Evolutionary conservation across 2,329 filamentous ascomycete genomes (phyloP), one percentile per base, ranked within the genome.

Genomic region (Aspergillus alliaceus): DNA sequence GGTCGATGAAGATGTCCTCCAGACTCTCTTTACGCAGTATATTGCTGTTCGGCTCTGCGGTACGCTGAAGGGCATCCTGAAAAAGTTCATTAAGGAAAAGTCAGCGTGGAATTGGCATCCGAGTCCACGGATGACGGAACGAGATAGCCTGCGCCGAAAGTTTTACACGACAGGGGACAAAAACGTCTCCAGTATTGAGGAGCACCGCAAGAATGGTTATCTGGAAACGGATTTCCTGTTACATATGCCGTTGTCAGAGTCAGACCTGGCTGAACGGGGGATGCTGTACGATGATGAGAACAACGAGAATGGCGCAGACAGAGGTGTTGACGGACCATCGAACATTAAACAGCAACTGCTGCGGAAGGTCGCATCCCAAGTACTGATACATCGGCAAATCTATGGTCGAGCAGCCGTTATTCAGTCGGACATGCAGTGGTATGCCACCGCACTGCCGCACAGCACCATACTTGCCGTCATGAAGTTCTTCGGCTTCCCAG

Each of bases 1-100:
- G 72, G 76, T 78, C 67, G 76, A 80, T 55, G 77, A 80, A 54
- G 77, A 80, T 49, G 72, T 79, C 11, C 64, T 80, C 15, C 76
- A 80, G 59, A 72, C 75, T n/a, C 73, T 79, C 12, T 78, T 79
- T 55, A 69, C 77, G 14, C 76, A 79, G 52, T 78, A 73, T 55
- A 75, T 80, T 35, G 76, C 74, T 2, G 67, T 76, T 27, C 60
- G 63, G 18, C 67, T 77, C 57, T 75, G 72, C 52, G 67, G 69
- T 9, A 48, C 69, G 2, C 20, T 70, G 4, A 69, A 67, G 53
- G 4, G 1, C 1, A n/a, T 35, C 0, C 53, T 70, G 7, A 54
- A 54, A n/a, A 7, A 29, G 0, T 57, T 66, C 22, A 59, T 65
- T 8, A 22, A 52, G 27, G 2, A 46, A 1, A 22, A 37, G 0